phyloP scores from a whole-genome alignment of 139 green algal species.

The Chloropicon primus region DNA sequence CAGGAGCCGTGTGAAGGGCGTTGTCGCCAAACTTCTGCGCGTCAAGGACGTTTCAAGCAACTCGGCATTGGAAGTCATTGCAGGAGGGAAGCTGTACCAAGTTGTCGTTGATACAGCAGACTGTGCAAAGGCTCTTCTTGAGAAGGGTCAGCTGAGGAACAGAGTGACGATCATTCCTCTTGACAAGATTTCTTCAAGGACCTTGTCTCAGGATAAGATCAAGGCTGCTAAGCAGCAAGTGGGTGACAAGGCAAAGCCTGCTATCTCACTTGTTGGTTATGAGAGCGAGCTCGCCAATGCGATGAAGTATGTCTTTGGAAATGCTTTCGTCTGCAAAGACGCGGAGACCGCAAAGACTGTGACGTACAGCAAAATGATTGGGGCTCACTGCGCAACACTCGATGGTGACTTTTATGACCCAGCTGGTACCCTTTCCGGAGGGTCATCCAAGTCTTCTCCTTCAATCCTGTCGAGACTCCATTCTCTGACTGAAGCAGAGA shows the following conservation, averaged over 20 bases:
- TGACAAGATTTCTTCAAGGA: conserved; percentile 65
- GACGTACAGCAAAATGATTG: conserved; percentile 76
- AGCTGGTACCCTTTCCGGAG: conserved; percentile 57
- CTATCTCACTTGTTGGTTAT: conserved; percentile 76
- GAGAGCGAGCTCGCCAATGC: conserved; percentile 50
- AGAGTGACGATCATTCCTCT: conserved; percentile 95
- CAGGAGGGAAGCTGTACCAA: conserved; percentile 85
- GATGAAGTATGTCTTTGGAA: conserved; percentile 90
- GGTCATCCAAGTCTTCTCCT: conserved; percentile 40
- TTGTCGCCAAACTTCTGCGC: conserved; percentile 62
- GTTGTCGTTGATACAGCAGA: conserved; percentile 70
- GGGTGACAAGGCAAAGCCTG: conserved; percentile 44
- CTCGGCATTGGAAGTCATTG: conserved; percentile 87
- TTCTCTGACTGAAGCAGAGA: conserved; percentile 38
- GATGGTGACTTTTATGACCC: conserved; percentile 97
- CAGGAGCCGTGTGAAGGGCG: conserved; percentile 20
- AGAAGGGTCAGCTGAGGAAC: conserved; percentile 56
- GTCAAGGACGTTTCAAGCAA: conserved; percentile 48
- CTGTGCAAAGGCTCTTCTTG: conserved; percentile 74
- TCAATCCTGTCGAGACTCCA: conserved; percentile 52
- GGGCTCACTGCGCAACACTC: conserved; percentile 74
- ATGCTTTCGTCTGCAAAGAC: conserved; percentile 89
- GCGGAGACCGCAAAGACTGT: conserved; percentile 72
- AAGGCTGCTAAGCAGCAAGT: conserved; percentile 31
- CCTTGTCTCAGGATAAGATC: conserved; percentile 7